A percentile compares a stretch with the other conserved stretches of the same genome.
Evolutionary conservation across 768 basidiomycete species (phyloP).

Genomic region (Collybia nuda): DNA sequence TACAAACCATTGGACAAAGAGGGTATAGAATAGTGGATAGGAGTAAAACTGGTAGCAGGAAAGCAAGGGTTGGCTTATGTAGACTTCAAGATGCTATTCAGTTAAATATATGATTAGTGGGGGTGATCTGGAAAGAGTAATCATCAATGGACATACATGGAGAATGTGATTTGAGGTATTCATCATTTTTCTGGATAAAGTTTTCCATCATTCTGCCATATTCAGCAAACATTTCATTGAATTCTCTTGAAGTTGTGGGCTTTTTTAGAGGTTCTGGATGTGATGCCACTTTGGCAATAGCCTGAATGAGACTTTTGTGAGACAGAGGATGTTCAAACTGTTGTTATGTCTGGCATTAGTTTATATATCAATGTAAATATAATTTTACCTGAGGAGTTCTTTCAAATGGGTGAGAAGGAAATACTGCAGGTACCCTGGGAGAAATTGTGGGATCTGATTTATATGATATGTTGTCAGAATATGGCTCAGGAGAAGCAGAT

Average conservation of each 20-base stretch:
- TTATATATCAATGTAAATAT: too few species aligned
- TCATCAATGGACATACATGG: background rate
- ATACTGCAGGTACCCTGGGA: slow-evolving; percentile 13
- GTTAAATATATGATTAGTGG: background rate
- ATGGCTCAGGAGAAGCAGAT: slow-evolving; percentile 22
- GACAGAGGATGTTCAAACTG: background rate
- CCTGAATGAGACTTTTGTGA: slow-evolving; percentile 12
- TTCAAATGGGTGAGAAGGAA: background rate
- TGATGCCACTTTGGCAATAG: slow-evolving; percentile 18
- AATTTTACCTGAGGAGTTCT: slow-evolving; percentile 4
- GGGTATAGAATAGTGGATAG: background rate
- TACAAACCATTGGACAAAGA: background rate
- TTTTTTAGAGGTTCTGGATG: background rate
- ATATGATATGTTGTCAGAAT: slow-evolving; percentile 5
- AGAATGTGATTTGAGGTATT: background rate
- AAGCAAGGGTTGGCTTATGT: background rate
- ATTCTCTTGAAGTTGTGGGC: slow-evolving; percentile 10
- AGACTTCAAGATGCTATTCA: too few species aligned
- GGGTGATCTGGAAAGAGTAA: background rate
- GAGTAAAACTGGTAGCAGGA: background rate
- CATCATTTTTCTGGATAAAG: slow-evolving; percentile 10
- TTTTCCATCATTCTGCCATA: slow-evolving; percentile 10
- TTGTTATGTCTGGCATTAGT: too few species aligned
- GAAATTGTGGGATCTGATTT: slow-evolving; percentile 18
- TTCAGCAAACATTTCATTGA: slow-evolving; percentile 15